A percentile compares a stretch with the other conserved stretches of the same genome.
Conservation (phyloP, 108 stramenopile species). For the Cyclotella choctawhatcheeana region DNA sequence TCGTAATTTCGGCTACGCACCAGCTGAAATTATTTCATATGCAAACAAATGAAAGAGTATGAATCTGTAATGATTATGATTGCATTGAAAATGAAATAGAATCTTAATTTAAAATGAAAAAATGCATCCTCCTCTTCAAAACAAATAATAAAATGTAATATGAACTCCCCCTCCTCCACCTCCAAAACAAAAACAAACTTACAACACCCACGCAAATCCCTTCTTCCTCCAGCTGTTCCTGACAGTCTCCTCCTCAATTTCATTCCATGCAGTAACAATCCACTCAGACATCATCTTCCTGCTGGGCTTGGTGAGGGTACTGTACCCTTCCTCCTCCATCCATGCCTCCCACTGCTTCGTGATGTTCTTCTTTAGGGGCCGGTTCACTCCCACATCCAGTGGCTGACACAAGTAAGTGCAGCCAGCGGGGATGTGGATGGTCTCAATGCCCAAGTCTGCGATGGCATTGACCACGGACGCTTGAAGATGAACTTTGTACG, state of each 20-base stretch:
- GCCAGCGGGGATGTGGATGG: constrained; percentile 1
- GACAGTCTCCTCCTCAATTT: background rate
- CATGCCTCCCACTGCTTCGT: constrained; percentile 1
- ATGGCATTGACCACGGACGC: background rate
- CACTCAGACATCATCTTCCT: background rate
- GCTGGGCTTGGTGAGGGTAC: background rate
- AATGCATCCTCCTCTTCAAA: background rate
- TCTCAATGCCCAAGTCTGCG: background rate
- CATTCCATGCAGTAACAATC: background rate
- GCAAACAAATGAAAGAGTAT: background rate
- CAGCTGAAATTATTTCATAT: background rate
- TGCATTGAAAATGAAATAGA: background rate
- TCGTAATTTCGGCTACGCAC: background rate
- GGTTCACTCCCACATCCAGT: background rate
- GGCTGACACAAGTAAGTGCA: constrained; percentile 11
- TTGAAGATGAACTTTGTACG: background rate
- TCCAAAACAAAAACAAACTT: background rate
- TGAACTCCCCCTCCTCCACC: background rate
- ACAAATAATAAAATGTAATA: background rate
- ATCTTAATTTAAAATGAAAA: background rate
- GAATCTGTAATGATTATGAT: background rate
- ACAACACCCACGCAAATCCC: background rate
- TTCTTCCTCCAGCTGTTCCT: constrained; percentile 3
- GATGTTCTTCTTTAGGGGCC: background rate
- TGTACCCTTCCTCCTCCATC: background rate